phyloP scores from a whole-genome alignment of 441 rosid genomes.

The Pelargonium hybrid region DNA sequence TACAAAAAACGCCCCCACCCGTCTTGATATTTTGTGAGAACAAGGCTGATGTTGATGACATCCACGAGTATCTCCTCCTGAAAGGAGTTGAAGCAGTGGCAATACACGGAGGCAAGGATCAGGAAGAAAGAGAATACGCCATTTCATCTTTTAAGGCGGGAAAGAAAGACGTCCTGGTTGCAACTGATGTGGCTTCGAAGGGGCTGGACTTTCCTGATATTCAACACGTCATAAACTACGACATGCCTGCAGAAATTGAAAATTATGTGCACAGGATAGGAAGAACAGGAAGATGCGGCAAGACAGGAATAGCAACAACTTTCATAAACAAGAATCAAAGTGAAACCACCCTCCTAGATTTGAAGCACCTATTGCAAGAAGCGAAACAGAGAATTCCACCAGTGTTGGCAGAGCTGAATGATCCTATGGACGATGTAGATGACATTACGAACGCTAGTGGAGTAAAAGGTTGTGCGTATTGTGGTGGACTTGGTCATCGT shows the following conservation, averaged over 20 bases:
- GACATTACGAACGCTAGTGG: slow-evolving; percentile 57
- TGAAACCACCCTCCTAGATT: slow-evolving; percentile 71
- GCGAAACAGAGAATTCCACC: slow-evolving; percentile 93
- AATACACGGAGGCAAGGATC: slow-evolving; percentile 87
- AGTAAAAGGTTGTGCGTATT: slow-evolving; percentile 85
- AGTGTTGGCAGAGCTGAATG: slow-evolving; percentile 66
- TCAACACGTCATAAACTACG: slow-evolving; percentile 85
- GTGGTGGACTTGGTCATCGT: slow-evolving; percentile 89
- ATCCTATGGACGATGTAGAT: slow-evolving; percentile 78
- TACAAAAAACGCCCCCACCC: slow-evolving; percentile 89
- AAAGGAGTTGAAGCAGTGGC: slow-evolving; percentile 95
- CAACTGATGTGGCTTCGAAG: slow-evolving; percentile 88
- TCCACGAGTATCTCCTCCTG: slow-evolving; percentile 75
- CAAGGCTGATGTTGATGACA: slow-evolving; percentile 85
- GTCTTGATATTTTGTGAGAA: slow-evolving; percentile 87
- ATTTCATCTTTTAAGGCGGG: slow-evolving; percentile 79
- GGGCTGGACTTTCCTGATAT: slow-evolving; percentile 91
- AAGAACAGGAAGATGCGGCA: slow-evolving; percentile 87
- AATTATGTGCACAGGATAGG: slow-evolving; percentile 90
- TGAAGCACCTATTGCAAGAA: slow-evolving; percentile 83
- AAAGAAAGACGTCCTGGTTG: slow-evolving; percentile 79
- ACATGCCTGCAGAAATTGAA: slow-evolving; percentile 96
- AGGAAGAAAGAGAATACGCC: slow-evolving; percentile 86
- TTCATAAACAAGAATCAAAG: slow-evolving; percentile 92
- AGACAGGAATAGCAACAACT: slow-evolving; percentile 91